Base-by-base conservation (phyloP, 352 stramenopile genomes). In the Globisporangium viniferum region DNA sequence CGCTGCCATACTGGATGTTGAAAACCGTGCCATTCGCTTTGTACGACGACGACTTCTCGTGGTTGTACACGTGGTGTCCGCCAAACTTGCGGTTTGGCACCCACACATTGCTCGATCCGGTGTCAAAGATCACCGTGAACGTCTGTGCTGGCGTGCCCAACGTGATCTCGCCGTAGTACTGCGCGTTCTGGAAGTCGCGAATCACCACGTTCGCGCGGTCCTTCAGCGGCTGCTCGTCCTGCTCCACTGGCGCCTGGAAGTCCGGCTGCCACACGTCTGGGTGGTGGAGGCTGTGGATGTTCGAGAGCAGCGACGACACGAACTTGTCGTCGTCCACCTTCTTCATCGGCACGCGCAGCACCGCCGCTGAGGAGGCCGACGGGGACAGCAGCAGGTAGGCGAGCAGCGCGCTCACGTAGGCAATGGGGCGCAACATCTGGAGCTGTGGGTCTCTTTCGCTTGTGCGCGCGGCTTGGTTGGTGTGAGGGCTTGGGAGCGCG, bases 151-250 rank as follows among this genome's bases (percentile, higher is more conserved):
- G 73, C 57, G 71, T 79, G 31, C 73, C 73, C 20, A 79, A 69
- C 39, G 87, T 80, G 49, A 99, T 89, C 24, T 88, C 75, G 14
- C 96, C 94, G 72, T 97, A 98, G 72, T 98, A 99, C 69, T 98
- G 94, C 24, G 94, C 92, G 79, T 99, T 97, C 68, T 90, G 80
- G 73, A 96, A 94, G 88, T 96, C 75, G 67, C 91, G 82, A 76
- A 98, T 97, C 53, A 93, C 79, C 46, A 93, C 80, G 66, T 69
- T 77, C 8, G 76, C 66, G 68, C 74, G 68, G 57, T 59, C 75
- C 33, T 66, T 51, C 29, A 71, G 24, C 20, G 22, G 20, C n/a
- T 66, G 66, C 39, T 62, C 44, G 24, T 48, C 44, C 55, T 39
- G 15, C 29, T 18, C 22, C 46, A 20, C 29, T 51, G 67, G 51